Evolutionary conservation across 805 yeast genomes (phyloP).

Genomic region (Kodamaea kakaduensis): DNA sequence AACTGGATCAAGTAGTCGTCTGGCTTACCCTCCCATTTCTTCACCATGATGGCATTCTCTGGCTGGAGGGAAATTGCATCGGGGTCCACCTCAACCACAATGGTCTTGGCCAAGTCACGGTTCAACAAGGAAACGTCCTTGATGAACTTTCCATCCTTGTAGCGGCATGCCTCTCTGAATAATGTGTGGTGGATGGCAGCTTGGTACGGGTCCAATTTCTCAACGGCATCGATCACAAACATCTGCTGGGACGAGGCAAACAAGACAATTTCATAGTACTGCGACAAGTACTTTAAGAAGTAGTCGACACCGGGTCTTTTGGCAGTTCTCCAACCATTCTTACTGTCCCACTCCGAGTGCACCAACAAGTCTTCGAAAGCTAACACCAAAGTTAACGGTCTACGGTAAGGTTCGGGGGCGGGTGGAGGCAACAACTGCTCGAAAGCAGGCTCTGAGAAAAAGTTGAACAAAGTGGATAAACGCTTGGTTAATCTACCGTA

Average conservation of each 20-base stretch:
- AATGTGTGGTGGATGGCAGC: conserved; percentile 84
- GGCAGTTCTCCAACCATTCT: conserved; percentile 96
- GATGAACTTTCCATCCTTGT: conserved; percentile 81
- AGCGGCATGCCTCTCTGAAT: conserved; percentile 86
- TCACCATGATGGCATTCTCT: conserved; percentile 84
- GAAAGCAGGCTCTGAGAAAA: conserved; percentile 90
- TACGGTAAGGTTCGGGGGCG: conserved; percentile 82
- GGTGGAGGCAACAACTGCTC: conserved; percentile 93
- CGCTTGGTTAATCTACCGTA: conserved; percentile 69
- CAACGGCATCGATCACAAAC: conserved; percentile 78
- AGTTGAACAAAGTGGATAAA: conserved; percentile 67
- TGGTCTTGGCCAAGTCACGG: conserved; percentile 80
- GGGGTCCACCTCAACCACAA: conserved; percentile 74
- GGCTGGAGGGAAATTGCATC: conserved; percentile 79
- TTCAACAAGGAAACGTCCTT: conserved; percentile 88
- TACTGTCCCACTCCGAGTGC: conserved; percentile 88
- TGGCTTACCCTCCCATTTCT: conserved; percentile 81
- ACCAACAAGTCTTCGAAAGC: conserved; percentile 86
- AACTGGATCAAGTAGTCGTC: conserved; percentile 76
- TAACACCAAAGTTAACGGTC: conserved; percentile 86
- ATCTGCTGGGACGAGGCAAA: conserved; percentile 83
- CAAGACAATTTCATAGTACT: conserved; percentile 91
- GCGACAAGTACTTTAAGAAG: conserved; percentile 89
- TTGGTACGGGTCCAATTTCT: conserved; percentile 89
- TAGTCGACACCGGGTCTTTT: conserved; percentile 98